Evolutionary conservation across 2,329 filamentous ascomycete genomes (phyloP).

Genomic region (Ceratocystis destructans): DNA sequence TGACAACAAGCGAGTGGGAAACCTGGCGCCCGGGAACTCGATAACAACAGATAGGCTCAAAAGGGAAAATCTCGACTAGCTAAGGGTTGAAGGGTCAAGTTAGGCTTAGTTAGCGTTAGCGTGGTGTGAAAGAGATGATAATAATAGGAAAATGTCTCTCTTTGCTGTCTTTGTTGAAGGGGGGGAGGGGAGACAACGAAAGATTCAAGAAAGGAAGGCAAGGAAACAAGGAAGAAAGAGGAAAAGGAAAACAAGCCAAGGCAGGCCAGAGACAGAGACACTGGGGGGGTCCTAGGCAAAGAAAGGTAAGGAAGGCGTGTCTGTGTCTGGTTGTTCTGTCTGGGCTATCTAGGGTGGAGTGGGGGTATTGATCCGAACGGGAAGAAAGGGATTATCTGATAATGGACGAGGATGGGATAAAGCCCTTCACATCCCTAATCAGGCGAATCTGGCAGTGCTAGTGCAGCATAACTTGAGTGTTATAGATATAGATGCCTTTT

Average conservation of each 20-base stretch:
- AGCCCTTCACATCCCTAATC: too few species aligned
- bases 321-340: neutral
- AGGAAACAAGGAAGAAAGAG: too few species aligned
- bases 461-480: too few species aligned
- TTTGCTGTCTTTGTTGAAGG: neutral
- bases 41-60: conserved; percentile 3
- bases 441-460: too few species aligned
- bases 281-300: neutral
- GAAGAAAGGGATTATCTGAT: too few species aligned
- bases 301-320: neutral
- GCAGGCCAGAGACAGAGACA: too few species aligned
- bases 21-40: neutral
- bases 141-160: neutral
- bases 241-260: too few species aligned
- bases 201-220: neutral
- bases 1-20: conserved; percentile 5
- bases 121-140: neutral
- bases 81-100: neutral
- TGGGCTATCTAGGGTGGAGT: too few species aligned
- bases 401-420: too few species aligned
- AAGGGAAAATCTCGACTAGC: neutral
- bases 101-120: neutral
- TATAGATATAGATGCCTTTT: too few species aligned
- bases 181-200: neutral
- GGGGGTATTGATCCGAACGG: too few species aligned